phyloP scores from a whole-genome alignment of 2,329 filamentous ascomycete genomes.

The Albophoma yamanashiensis region DNA sequence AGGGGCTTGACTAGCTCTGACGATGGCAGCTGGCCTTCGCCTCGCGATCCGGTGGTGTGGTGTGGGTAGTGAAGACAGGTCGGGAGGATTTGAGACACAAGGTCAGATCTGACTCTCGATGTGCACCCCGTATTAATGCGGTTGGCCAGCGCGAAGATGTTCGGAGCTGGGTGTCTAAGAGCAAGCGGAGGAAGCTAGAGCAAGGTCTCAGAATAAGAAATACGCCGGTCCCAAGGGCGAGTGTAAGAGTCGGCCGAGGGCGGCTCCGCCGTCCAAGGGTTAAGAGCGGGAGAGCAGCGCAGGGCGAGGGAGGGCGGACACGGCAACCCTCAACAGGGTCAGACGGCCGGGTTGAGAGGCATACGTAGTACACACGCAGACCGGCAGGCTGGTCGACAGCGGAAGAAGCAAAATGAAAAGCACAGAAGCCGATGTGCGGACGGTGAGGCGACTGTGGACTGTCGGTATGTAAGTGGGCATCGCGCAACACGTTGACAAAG shows the following conservation, averaged over 20 bases:
- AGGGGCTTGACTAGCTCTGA: background rate
- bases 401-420: background rate
- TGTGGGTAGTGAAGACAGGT: slow-evolving; percentile 1
- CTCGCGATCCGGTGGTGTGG: background rate
- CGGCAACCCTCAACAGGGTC: background rate
- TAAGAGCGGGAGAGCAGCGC: background rate
- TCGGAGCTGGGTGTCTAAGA: background rate
- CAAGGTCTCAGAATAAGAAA: slow-evolving; percentile 1
- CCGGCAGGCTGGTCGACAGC: background rate
- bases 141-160: background rate
- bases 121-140: background rate
- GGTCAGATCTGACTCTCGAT: slow-evolving; percentile 2
- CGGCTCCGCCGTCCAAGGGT: background rate
- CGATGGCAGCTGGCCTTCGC: background rate
- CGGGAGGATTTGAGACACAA: slow-evolving; percentile 4
- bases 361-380: background rate
- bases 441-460: background rate
- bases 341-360: background rate
- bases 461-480: background rate
- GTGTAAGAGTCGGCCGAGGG: background rate
- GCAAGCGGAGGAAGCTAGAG: background rate
- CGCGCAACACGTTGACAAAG: background rate
- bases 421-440: background rate
- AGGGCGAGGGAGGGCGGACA: background rate
- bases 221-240: background rate